Evolutionary conservation across 257 asterid species (phyloP).

Genomic region (Plantago ovata): DNA sequence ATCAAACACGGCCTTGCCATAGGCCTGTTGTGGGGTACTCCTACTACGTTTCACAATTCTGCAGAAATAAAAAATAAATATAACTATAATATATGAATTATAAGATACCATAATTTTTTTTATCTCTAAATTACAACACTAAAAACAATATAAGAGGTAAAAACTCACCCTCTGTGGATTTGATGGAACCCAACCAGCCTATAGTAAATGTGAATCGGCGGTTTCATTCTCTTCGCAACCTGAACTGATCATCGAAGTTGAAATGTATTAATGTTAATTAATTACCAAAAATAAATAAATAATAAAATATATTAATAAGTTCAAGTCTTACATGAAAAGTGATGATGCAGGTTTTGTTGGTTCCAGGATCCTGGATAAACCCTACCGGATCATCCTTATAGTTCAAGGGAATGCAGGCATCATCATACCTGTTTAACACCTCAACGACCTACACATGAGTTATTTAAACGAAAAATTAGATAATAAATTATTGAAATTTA

Average conservation of each 20-base stretch:
- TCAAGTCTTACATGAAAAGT: constrained; percentile 36
- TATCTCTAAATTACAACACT: too few species aligned
- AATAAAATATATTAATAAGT: not conserved
- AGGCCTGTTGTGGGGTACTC: constrained; percentile 60
- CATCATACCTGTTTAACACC: constrained; percentile 65
- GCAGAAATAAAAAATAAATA: not conserved
- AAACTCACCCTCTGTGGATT: too few species aligned
- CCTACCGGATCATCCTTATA: constrained; percentile 12
- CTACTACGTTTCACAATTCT: constrained; percentile 91
- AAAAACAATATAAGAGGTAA: too few species aligned
- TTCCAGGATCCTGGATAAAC: constrained; percentile 35
- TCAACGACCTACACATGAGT: constrained; percentile 62
- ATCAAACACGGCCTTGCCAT: constrained; percentile 28
- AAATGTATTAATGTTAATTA: not conserved
- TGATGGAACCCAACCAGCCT: too few species aligned
- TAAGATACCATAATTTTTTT: too few species aligned
- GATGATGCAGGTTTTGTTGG: constrained; percentile 51
- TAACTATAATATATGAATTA: too few species aligned
- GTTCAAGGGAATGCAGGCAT: constrained; percentile 44
- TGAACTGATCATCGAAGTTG: not conserved
- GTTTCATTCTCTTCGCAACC: too few species aligned
- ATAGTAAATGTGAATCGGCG: too few species aligned
- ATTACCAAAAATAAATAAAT: too few species aligned
- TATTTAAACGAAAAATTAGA: too few species aligned
- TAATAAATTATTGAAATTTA: too few species aligned